Percentiles rank a stretch among this genome's conserved stretches.
Conservation (phyloP, 2,329 filamentous ascomycete species). For the Aspergillus proliferans region DNA sequence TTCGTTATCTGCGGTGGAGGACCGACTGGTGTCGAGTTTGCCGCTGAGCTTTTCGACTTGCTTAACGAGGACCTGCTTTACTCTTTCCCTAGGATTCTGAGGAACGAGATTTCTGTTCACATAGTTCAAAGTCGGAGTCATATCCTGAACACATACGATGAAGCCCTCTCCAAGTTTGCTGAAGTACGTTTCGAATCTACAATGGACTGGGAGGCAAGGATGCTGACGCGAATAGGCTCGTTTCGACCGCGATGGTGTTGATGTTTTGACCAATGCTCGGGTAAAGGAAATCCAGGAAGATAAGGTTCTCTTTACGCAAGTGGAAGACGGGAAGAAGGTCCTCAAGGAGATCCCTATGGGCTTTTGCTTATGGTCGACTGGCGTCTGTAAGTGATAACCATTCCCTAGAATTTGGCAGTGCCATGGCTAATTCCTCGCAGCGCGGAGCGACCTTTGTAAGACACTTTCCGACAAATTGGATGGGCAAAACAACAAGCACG, state of each 20-base stretch:
- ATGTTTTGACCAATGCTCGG: conserved; percentile 85
- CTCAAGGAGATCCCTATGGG: conserved; percentile 92
- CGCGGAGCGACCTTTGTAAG: conserved; percentile 75
- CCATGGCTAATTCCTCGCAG: conserved; percentile 17
- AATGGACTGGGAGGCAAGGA: background rate
- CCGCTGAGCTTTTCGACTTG: conserved; percentile 91
- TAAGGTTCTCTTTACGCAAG: conserved; percentile 83
- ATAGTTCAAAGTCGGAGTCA: conserved; percentile 91
- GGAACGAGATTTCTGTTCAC: conserved; percentile 96
- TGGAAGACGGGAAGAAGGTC: conserved; percentile 66
- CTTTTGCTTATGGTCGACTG: conserved; percentile 97
- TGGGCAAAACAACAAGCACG: conserved; percentile 78
- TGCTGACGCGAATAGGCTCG: conserved; percentile 47
- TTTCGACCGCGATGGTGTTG: conserved; percentile 84
- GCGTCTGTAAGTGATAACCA: conserved; percentile 52
- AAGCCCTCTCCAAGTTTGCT: conserved; percentile 84
- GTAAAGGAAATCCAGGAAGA: conserved; percentile 83
- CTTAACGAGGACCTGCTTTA: conserved; percentile 85
- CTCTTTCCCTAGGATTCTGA: conserved; percentile 80
- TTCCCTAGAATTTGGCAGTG: background rate
- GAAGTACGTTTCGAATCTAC: conserved; percentile 47
- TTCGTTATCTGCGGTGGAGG: conserved; percentile 96
- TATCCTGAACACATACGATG: conserved; percentile 97
- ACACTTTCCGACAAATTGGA: conserved; percentile 70
- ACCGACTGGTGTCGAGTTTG: conserved; percentile 95